Evolutionary conservation across 1,284 basidiomycete genomes (phyloP).

Genomic region (Rhodotorula sp.): DNA sequence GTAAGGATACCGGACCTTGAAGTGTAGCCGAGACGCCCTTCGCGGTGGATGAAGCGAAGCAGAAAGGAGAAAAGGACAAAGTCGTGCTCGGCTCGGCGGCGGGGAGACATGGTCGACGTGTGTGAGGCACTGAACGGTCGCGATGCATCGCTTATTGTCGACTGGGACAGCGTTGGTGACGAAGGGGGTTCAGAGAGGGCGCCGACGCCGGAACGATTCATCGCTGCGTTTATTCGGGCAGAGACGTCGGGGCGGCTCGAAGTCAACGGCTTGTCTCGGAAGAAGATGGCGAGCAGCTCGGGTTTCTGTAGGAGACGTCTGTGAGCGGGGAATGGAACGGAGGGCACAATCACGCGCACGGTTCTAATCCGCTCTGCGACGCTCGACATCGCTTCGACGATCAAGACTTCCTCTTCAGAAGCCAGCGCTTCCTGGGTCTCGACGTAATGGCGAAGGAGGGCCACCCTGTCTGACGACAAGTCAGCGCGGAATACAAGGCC

Average conservation of each 20-base stretch:
- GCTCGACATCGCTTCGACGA: constrained; percentile 60
- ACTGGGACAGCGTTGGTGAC: constrained; percentile 62
- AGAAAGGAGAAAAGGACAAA: constrained; percentile 94
- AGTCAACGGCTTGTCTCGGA: constrained; percentile 67
- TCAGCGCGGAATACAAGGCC: background rate
- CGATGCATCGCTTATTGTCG: constrained; percentile 57
- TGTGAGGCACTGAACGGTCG: constrained; percentile 15
- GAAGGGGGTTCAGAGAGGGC: constrained; percentile 45
- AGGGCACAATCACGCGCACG: background rate
- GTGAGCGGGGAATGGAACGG: constrained; percentile 55
- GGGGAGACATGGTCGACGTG: constrained; percentile 17
- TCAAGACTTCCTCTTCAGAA: constrained; percentile 63
- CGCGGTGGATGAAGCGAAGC: constrained; percentile 89
- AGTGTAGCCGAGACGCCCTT: constrained; percentile 89
- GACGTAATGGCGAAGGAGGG: constrained; percentile 76
- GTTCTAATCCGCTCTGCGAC: constrained; percentile 32
- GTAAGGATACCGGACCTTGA: constrained; percentile 87
- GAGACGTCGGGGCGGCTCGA: constrained; percentile 34
- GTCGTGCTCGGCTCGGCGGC: constrained; percentile 80
- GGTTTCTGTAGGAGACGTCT: constrained; percentile 62
- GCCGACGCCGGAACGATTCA: constrained; percentile 1
- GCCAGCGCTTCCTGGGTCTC: constrained; percentile 86
- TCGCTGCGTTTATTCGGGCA: constrained; percentile 53
- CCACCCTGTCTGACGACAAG: background rate
- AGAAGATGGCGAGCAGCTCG: constrained; percentile 90